Conservation (phyloP, 306 rosid genomes). For the Bauhinia variegata region DNA sequence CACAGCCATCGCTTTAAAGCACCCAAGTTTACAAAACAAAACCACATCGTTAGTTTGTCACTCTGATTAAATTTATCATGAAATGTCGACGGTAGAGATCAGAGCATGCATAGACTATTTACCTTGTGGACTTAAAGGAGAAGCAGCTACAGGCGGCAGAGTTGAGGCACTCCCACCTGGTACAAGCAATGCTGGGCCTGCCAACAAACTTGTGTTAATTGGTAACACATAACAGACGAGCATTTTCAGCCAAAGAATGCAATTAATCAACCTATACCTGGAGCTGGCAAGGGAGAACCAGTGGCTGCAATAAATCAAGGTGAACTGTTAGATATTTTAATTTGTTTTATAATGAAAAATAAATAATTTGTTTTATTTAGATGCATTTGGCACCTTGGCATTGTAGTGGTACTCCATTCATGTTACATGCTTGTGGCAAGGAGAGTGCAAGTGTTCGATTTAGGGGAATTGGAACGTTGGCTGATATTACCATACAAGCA, state of each 20-base stretch:
- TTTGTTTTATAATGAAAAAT: not conserved
- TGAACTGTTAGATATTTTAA: not conserved
- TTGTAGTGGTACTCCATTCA: conserved; percentile 36
- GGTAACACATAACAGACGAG: not conserved
- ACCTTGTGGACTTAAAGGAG: conserved; percentile 31
- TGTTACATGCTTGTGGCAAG: conserved; percentile 45
- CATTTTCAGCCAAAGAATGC: not conserved
- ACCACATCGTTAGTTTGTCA: no score
- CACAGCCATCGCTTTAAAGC: no score
- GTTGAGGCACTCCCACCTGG: conserved; percentile 39
- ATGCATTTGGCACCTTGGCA: conserved; percentile 56
- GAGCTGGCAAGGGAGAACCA: conserved; percentile 60
- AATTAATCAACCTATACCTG: conserved; percentile 45
- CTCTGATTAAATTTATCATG: no score
- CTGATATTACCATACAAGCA: no score
- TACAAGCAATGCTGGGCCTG: conserved; percentile 46
- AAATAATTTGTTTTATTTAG: no score
- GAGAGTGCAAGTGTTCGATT: conserved; percentile 46
- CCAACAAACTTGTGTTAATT: not conserved
- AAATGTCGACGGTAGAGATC: no score
- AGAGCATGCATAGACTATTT: not conserved
- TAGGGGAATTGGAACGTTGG: no score
- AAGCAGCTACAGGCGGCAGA: conserved; percentile 37
- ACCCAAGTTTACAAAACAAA: no score
- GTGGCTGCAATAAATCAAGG: conserved; percentile 53